Evolutionary conservation across 371 early-diverging fungal species (phyloP).

Genomic region (Mucor saturninus): DNA sequence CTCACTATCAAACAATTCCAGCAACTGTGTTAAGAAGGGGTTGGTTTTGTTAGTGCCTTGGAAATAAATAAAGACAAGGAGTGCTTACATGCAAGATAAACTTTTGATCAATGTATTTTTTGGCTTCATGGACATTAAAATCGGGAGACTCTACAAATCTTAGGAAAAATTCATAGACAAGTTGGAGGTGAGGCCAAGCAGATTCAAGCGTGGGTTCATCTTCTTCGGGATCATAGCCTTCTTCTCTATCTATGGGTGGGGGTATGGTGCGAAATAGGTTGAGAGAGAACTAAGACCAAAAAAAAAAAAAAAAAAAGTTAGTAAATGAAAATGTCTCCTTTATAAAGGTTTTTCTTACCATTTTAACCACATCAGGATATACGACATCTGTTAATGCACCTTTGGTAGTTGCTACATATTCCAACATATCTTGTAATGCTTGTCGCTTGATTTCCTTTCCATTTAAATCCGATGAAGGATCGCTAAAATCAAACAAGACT

Average conservation of each 20-base stretch:
- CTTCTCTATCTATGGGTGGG: conserved; percentile 91
- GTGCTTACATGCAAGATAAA: conserved; percentile 29
- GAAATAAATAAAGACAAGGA: background rate
- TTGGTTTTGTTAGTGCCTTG: background rate
- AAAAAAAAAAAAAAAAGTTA: background rate
- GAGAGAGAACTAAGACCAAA: conserved; percentile 69
- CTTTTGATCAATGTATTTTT: conserved; percentile 28
- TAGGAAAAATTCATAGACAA: conserved; percentile 96
- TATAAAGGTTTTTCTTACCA: conserved; percentile 69
- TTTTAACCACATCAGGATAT: conserved; percentile 88
- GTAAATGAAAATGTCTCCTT: background rate
- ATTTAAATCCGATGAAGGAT: conserved; percentile 81
- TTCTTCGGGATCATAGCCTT: conserved; percentile 97
- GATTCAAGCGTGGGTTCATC: conserved; percentile 96
- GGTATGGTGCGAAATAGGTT: conserved; percentile 96
- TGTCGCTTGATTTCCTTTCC: conserved; percentile 95
- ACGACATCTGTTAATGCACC: conserved; percentile 83
- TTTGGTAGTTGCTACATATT: conserved; percentile 85
- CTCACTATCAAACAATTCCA: conserved; percentile 96
- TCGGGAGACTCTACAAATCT: conserved; percentile 96
- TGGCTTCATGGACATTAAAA: conserved; percentile 92
- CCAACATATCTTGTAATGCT: conserved; percentile 88
- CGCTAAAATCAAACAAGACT: conserved; percentile 92
- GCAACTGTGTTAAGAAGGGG: conserved; percentile 57
- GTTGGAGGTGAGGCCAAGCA: conserved; percentile 97